Evolutionary conservation across 768 basidiomycete species (phyloP).

Genomic region (Tephrocybe rancida): DNA sequence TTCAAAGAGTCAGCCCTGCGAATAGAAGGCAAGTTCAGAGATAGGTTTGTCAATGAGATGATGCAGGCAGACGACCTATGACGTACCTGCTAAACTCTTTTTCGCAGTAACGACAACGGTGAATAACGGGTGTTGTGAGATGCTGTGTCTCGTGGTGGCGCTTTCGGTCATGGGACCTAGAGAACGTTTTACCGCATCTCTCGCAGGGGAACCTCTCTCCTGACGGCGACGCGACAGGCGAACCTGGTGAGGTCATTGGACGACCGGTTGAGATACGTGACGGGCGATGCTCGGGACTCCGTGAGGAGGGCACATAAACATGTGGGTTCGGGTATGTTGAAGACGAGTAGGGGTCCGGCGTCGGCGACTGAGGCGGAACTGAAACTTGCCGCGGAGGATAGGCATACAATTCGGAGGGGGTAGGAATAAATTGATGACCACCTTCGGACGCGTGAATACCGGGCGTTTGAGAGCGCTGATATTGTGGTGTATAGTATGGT

Average conservation of each 20-base stretch:
- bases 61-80: neutral
- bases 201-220: constrained; percentile 74
- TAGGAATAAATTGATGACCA: constrained; percentile 47
- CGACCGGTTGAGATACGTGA: constrained; percentile 43
- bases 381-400: constrained; percentile 24
- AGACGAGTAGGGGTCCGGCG: constrained; percentile 22
- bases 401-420: constrained; percentile 46
- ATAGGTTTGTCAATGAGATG: constrained; percentile 10
- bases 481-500: constrained; percentile 22
- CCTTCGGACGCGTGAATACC: constrained; percentile 21
- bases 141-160: constrained; percentile 82
- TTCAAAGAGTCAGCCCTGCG: constrained; percentile 58
- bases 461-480: constrained; percentile 20
- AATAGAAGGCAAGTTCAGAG: constrained; percentile 1
- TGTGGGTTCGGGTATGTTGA: constrained; percentile 25
- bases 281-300: constrained; percentile 31
- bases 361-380: constrained; percentile 23
- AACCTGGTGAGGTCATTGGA: constrained; percentile 39
- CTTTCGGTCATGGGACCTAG: constrained; percentile 80
- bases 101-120: constrained; percentile 72
- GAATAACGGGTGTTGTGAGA: constrained; percentile 60
- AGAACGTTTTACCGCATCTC: constrained; percentile 78
- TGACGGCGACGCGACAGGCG: constrained; percentile 42
- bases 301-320: constrained; percentile 31
- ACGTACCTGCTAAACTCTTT: constrained; percentile 76